Evolutionary conservation across 208 protist species (phyloP).

Genomic region (Naegleria gruberi): DNA sequence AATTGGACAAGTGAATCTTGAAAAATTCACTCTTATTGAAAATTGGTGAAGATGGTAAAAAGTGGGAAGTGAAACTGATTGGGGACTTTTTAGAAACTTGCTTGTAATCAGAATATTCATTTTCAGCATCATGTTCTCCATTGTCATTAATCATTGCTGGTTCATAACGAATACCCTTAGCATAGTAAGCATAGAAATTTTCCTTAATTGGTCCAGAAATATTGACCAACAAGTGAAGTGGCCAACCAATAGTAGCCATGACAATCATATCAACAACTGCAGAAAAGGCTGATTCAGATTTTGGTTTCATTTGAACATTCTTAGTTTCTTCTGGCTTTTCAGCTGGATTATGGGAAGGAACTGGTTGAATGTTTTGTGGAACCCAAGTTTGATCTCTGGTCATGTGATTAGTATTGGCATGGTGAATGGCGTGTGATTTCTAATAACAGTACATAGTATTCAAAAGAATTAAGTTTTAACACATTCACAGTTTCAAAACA

Average conservation of each 20-base stretch:
- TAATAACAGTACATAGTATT: background rate
- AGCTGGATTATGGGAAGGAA: background rate
- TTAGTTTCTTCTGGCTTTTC: background rate
- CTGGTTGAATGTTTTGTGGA: background rate
- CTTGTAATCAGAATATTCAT: background rate
- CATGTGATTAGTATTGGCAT: background rate
- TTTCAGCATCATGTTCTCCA: background rate
- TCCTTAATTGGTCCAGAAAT: background rate
- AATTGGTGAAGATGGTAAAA: background rate
- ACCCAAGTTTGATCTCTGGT: background rate
- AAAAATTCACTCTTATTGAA: background rate
- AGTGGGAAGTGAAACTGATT: background rate
- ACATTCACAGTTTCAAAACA: too few species aligned
- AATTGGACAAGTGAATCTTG: background rate
- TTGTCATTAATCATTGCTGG: too few species aligned
- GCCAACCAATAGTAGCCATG: background rate
- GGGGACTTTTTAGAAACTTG: background rate
- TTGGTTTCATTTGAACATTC: background rate
- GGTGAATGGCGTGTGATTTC: slow-evolving; percentile 14
- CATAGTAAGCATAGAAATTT: background rate
- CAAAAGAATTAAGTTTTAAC: too few species aligned
- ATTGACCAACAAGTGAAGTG: background rate
- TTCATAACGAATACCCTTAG: background rate
- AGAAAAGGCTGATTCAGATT: background rate
- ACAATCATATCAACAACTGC: background rate